Evolutionary conservation across 495 filamentous ascomycete genomes (phyloP), one percentile per base, ranked within the genome.

Genomic region (Trypethelium eluteriae): DNA sequence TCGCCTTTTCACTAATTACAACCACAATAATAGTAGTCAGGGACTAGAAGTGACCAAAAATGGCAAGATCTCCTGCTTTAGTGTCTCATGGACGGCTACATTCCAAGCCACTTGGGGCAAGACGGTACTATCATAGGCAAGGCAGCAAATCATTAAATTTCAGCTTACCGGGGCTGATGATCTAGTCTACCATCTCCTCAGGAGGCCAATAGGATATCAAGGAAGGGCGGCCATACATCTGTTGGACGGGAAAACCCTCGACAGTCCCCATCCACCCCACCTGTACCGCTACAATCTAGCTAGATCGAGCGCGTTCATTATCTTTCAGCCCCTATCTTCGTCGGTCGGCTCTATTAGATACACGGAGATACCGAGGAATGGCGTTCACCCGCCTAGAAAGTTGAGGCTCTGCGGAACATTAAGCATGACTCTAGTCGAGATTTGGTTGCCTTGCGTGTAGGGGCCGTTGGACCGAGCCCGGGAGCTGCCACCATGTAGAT

Each of bases 401-500:
- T 53, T 53, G n/a, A 53, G 49, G n/a, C n/a, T 53, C 12, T 53
- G 49, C n/a, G 49, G 49, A 9, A 53, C 49, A 53, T 2, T 5
- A 53, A 53, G 5, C 11, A 11, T 5, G 49, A 53, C 41, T 44
- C 25, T 44, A 14, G 0, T 44, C 41, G 7, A 44, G 14, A 44
- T 44, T 44, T 44, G 25, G 25, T 25, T 25, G 25, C 25, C 25
- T 25, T 25, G 41, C 14, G 14, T 14, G 41, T 14, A 44, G 41
- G 41, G 41, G 6, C 41, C 5, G 49, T 36, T 4, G 14, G 10
- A 10, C 25, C 32, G 32, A 59, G 36, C 53, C 32, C 53, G 53
- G 36, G 49, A 25, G 32, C 34, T 32, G 53, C 53, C 53, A 59
- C 53, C 4, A 59, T 59, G 53, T 10, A 59, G 53, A 59, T 59